Base-by-base conservation (phyloP, 1,284 basidiomycete species). In the Kalmanozyma brasiliensis region DNA sequence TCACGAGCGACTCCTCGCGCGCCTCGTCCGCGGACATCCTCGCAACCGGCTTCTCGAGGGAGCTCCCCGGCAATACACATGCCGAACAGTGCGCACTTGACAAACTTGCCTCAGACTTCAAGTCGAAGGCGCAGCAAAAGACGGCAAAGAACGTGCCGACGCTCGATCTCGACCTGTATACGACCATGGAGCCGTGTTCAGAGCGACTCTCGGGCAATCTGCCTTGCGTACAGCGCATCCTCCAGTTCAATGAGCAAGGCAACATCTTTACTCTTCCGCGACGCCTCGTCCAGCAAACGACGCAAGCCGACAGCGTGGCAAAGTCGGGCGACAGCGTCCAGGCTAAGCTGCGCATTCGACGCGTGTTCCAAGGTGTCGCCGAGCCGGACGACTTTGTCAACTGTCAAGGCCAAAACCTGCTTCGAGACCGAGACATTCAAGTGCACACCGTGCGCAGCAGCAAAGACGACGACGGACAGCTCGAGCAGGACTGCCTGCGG, bases 141-240 rank as follows among this genome's bases (percentile, higher is more conserved):
- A 37, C 30, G 17, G 13, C 40, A 14, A n/a, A n/a, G 3, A 32
- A 22, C 0, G 23, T 49, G 1, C 44, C 44, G 17, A 52, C 52
- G 4, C 43, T 83, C 9, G 84, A 85, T 37, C 85, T 89, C 23
- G 89, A 92, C 75, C 88, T 93, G 58, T 98, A 95, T 80, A 96
- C 94, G 0, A 98, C 95, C 0, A 89, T 99, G 86, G 96, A 99
- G 81, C 96, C 96, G 11, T 99, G 96, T 82, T 95, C 93, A 3
- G 84, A 91, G 26, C 87, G 96, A 51, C 90, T 93, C 10, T 94
- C 92, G 1, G 94, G 94, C 1, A 86, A 96, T 32, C 83, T 88
- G 0, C 89, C 93, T 0, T 98, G 96, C 81, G 90, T 92, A 13
- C 87, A 94, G 70, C 91, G 91, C 13, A 87, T 98, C 49, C 88